phyloP scores from a whole-genome alignment of 768 basidiomycete genomes.

The Serendipita vermifera region DNA sequence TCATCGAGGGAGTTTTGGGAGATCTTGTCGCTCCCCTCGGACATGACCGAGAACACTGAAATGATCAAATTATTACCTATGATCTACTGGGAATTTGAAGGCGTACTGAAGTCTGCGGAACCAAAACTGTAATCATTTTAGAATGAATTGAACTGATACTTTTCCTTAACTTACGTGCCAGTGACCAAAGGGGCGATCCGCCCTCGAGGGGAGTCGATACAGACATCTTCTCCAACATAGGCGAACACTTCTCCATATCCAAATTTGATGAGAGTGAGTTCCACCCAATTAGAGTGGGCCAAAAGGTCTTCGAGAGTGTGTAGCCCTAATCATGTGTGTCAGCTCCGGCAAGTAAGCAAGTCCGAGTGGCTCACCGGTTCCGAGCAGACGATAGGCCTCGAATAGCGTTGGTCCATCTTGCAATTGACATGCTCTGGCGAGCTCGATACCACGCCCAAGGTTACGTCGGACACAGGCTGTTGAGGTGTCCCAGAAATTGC shows the following conservation, averaged over 20 bases:
- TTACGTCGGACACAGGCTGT: conserved; percentile 52
- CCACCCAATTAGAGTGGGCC: conserved; percentile 72
- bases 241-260: conserved; percentile 62
- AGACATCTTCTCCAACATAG: conserved; percentile 54
- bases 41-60: no score
- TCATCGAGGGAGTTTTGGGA: not conserved
- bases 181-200: conserved; percentile 28
- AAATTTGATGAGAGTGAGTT: conserved; percentile 55
- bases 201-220: conserved; percentile 28
- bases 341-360: no score
- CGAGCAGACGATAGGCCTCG: conserved; percentile 44
- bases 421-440: conserved; percentile 45
- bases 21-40: not conserved
- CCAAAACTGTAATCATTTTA: conserved; percentile 36
- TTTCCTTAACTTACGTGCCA: conserved; percentile 18
- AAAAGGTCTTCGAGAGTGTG: conserved; percentile 63
- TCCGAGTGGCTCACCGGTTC: no score
- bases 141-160: not conserved
- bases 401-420: conserved; percentile 42
- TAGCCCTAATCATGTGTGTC: no score
- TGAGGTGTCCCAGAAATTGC: conserved; percentile 60
- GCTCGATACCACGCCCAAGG: conserved; percentile 51
- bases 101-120: conserved; percentile 45
- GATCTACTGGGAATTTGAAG: no score
- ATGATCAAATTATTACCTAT: no score